Percentiles rank a stretch among this genome's conserved stretches.
Evolutionary conservation across 106 monocot species (phyloP).

Genomic region (Phalaenopsis aphrodite): DNA sequence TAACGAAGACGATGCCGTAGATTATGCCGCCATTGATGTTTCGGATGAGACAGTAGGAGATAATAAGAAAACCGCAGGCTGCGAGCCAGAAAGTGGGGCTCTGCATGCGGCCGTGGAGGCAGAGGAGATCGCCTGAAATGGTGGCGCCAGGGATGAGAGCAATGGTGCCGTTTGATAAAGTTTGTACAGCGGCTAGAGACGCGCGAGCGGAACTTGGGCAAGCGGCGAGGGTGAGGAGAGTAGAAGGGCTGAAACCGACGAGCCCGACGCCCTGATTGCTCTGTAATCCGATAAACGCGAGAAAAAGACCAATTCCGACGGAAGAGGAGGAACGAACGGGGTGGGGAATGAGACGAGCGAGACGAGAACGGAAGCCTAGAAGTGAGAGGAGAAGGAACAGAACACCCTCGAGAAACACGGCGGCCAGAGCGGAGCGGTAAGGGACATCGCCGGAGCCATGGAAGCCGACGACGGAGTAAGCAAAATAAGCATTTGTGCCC

Average conservation of each 20-base stretch:
- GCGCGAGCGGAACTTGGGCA: slow-evolving; percentile 25
- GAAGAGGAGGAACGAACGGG: slow-evolving; percentile 32
- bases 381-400: slow-evolving; percentile 28
- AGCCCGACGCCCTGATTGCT: slow-evolving; percentile 35
- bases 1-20: slow-evolving; percentile 38
- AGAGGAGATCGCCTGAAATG: slow-evolving; percentile 25
- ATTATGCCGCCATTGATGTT: slow-evolving; percentile 34
- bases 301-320: slow-evolving; percentile 35
- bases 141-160: slow-evolving; percentile 29
- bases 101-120: slow-evolving; percentile 33
- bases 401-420: slow-evolving; percentile 36
- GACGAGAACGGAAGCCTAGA: slow-evolving; percentile 24
- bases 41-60: slow-evolving; percentile 24
- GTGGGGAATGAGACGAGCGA: slow-evolving; percentile 25
- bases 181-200: slow-evolving; percentile 18
- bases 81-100: slow-evolving; percentile 49
- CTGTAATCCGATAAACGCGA: slow-evolving; percentile 43
- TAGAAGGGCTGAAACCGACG: slow-evolving; percentile 28
- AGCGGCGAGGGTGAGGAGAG: slow-evolving; percentile 31
- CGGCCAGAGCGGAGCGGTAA: slow-evolving; percentile 27
- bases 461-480: slow-evolving; percentile 42
- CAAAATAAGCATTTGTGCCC: slow-evolving; percentile 44
- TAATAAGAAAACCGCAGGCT: slow-evolving; percentile 28
- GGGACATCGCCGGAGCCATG: slow-evolving; percentile 32
- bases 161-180: slow-evolving; percentile 28